phyloP scores from a whole-genome alignment of 345 rosid genomes.

The Hypericum androsaemum region DNA sequence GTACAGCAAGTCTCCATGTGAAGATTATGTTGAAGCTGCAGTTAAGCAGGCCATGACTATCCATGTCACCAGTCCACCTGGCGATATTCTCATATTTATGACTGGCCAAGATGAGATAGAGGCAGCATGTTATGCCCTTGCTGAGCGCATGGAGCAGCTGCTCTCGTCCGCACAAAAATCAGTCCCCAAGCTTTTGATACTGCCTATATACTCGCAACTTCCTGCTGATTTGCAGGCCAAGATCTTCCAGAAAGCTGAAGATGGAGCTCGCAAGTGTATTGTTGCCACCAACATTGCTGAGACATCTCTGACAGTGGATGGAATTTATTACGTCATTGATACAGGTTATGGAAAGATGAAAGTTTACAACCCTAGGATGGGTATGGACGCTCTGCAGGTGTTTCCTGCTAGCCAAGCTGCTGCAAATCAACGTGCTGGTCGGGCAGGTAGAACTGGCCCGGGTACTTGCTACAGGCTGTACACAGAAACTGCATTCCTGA shows the following conservation, averaged over 20 bases:
- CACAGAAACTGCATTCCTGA: conserved; percentile 81
- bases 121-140: conserved; percentile 81
- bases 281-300: conserved; percentile 98
- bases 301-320: conserved; percentile 95
- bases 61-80: conserved; percentile 81
- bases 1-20: conserved; percentile 85
- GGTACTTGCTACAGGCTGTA: conserved; percentile 94
- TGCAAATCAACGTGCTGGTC: conserved; percentile 95
- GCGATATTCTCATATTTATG: conserved; percentile 97
- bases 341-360: conserved; percentile 97
- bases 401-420: conserved; percentile 96
- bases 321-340: conserved; percentile 84
- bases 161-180: conserved; percentile 55
- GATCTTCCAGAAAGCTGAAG: conserved; percentile 89
- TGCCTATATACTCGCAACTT: conserved; percentile 93
- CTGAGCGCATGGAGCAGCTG: conserved; percentile 88
- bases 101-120: conserved; percentile 98
- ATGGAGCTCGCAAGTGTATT: conserved; percentile 94
- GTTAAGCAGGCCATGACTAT: conserved; percentile 98
- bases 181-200: conserved; percentile 68
- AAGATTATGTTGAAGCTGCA: conserved; percentile 94
- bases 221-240: conserved; percentile 99
- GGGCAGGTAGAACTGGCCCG: conserved; percentile 99
- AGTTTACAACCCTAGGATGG: conserved; percentile 97
- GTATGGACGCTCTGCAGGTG: conserved; percentile 98